Base-by-base conservation (phyloP, 2,329 filamentous ascomycete genomes). In the Colletotrichum tanaceti region DNA sequence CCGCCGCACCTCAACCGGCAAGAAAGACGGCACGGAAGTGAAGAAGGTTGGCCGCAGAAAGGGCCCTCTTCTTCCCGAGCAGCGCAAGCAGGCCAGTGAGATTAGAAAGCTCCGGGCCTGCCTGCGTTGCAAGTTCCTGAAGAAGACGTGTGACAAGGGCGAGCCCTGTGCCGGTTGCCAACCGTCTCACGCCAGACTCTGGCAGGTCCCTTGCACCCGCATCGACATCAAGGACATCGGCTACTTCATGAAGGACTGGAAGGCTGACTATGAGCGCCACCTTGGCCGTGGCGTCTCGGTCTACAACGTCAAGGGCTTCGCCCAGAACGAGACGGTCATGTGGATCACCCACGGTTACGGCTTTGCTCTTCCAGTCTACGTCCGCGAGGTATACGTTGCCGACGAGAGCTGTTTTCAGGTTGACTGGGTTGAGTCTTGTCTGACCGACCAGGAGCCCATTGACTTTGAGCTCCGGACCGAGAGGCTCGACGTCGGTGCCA, bases 171-270 rank as follows among this genome's bases (percentile, higher is more conserved):
- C 91, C 75, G 95, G 95, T 55, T 98, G 95, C 84, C 93, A 97
- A 83, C 95, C 95, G 58, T 97, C 94, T 22, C 95, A 98, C 79
- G 95, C 95, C 71, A 91, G 95, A 72, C 86, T 98, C 60, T 98
- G 95, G 95, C 94, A 98, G 82, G 95, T 98, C 52, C 95, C 95
- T 70, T 98, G 95, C 85, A 98, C 95, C 47, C 92, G 95, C 71
- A 97, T 98, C 76, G 95, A 98, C 80, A 98, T 98, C 85, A 98
- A 97, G 87, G 95, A 98, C 76, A 97, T 98, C 75, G 93, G 90
- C 50, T 97, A 97, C 81, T 98, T 98, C 85, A 96, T 98, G 93
- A 98, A 98, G 85, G 95, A 98, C 80, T 98, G 94, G 94, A 97
- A 95, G 82, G 94, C 94, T 52, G 95, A 98, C 79, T 97, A 96